phyloP scores from a whole-genome alignment of 306 rosid genomes.

The Purshia tridentata region DNA sequence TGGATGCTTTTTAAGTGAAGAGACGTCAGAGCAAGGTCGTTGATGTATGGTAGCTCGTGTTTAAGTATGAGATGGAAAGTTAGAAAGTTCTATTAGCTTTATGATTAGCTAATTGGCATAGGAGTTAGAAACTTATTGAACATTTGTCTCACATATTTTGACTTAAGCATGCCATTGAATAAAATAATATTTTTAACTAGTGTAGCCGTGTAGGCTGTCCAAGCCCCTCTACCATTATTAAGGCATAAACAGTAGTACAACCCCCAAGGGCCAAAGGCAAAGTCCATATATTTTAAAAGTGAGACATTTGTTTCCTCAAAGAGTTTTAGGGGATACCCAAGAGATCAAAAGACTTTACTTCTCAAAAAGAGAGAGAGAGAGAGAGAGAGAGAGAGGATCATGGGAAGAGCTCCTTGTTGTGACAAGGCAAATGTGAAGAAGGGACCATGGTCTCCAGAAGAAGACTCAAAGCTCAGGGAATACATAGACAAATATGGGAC shows the following conservation, averaged over 20 bases:
- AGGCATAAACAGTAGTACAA: constrained; percentile 19
- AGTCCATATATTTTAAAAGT: constrained; percentile 36
- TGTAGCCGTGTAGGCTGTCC: constrained; percentile 19
- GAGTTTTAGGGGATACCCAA: constrained; percentile 13
- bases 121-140: constrained; percentile 25
- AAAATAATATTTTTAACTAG: constrained; percentile 20
- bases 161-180: constrained; percentile 26
- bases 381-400: constrained; percentile 23
- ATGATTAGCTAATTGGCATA: constrained; percentile 4
- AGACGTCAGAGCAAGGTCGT: constrained; percentile 27
- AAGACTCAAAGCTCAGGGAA: constrained; percentile 79
- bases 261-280: constrained; percentile 25
- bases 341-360: constrained; percentile 5
- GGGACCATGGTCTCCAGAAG: constrained; percentile 98
- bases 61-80: constrained; percentile 38
- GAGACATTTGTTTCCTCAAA: constrained; percentile 43
- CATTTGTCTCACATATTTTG: constrained; percentile 32
- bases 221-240: constrained; percentile 33
- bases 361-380: background rate
- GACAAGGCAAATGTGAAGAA: constrained; percentile 95
- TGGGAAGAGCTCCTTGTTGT: constrained; percentile 99
- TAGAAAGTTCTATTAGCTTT: constrained; percentile 32
- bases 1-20: constrained; percentile 33
- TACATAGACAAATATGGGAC: constrained; percentile 75
- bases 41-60: constrained; percentile 5